Conservation (phyloP, 805 yeast species). For the Cyberlindnera lachancei region DNA sequence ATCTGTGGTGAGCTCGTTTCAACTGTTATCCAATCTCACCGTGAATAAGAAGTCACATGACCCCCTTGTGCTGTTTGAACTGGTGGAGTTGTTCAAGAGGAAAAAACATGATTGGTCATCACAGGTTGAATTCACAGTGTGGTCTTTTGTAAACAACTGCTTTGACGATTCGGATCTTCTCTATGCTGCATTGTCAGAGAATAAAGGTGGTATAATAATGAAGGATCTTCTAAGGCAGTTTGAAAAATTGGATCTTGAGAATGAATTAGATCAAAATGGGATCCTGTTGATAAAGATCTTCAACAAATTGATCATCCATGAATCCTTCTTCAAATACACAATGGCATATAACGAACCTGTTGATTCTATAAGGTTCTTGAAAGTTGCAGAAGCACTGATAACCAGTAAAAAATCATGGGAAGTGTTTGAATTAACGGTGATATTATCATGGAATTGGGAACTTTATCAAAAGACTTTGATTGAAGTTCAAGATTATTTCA, state of each 20-base stretch:
- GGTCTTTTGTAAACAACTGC: conserved; percentile 10
- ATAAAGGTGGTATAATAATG: conserved; percentile 12
- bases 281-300: conserved; percentile 22
- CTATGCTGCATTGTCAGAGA: conserved; percentile 15
- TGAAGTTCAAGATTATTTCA: conserved; percentile 22
- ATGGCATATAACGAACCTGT: conserved; percentile 8
- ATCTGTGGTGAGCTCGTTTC: conserved; percentile 5
- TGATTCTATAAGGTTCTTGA: conserved; percentile 17
- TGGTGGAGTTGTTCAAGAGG: conserved; percentile 4
- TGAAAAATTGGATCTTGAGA: conserved; percentile 12
- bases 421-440: conserved; percentile 28
- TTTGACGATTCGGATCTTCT: conserved; percentile 12
- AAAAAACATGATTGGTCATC: conserved; percentile 1
- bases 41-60: conserved; percentile 6
- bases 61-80: conserved; percentile 4
- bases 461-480: conserved; percentile 20
- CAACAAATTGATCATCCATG: conserved; percentile 25
- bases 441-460: conserved; percentile 32
- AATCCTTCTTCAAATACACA: conserved; percentile 28
- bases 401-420: conserved; percentile 32
- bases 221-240: conserved; percentile 8
- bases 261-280: conserved; percentile 14
- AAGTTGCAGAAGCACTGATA: conserved; percentile 25
- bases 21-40: conserved; percentile 15
- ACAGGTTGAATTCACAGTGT: conserved; percentile 6